These are phyloP conservation scores for Phytophthora quininea DNA, from an alignment of 352 stramenopile genomes.

Conservation along the genomic window DNA sequence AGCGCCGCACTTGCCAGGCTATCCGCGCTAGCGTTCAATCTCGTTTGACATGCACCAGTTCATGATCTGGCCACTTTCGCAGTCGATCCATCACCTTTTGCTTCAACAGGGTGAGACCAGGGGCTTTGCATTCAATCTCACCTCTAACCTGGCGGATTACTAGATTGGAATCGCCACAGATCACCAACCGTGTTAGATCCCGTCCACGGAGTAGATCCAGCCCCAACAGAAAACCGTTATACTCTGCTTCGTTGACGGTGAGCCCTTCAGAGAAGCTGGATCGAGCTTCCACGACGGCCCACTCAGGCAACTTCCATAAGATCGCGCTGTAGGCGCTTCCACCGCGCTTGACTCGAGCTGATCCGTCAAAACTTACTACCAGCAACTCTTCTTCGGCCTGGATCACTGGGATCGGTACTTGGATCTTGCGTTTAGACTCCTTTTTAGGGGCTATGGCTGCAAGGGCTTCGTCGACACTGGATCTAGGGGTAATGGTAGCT, in stretches of 20 bases:
- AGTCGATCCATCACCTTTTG: slow-evolving; percentile 10
- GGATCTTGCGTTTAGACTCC: neutral
- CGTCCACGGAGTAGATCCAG: neutral
- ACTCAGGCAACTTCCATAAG: slow-evolving; percentile 13
- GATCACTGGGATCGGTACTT: too few relatives aligned
- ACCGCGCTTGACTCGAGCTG: slow-evolving; percentile 6
- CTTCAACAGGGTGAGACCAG: neutral
- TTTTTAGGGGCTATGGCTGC: neutral
- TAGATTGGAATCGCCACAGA: too few relatives aligned
- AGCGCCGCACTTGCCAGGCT: neutral
- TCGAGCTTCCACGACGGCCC: slow-evolving; percentile 3
- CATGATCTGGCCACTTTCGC: neutral
- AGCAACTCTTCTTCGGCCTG: neutral
- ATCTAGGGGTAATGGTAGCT: neutral
- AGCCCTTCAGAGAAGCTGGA: neutral
- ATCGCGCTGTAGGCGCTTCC: slow-evolving; percentile 5
- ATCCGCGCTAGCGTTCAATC: slow-evolving; percentile 15
- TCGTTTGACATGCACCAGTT: neutral
- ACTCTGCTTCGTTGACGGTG: slow-evolving; percentile 32
- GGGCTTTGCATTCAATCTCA: too few relatives aligned
- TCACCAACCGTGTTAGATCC: neutral
- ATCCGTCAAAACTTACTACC: slow-evolving; percentile 14
- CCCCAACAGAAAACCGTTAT: slow-evolving; percentile 13
- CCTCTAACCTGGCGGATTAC: too few relatives aligned
- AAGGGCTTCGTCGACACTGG: neutral